phyloP scores from a whole-genome alignment of 2,329 filamentous ascomycete genomes.

The Massarina eburnea region DNA sequence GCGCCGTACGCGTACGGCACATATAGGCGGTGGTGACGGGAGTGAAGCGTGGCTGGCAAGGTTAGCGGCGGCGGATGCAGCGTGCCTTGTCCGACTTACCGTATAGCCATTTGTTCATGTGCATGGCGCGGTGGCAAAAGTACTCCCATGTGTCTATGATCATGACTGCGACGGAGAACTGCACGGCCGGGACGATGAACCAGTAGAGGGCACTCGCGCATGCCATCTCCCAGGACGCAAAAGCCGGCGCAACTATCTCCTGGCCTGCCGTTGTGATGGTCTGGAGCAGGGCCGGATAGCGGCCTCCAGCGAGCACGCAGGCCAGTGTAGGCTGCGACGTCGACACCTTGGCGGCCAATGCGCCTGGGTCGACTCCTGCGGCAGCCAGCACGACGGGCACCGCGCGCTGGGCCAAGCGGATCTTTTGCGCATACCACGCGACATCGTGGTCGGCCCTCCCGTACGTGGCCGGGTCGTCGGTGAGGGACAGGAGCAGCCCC shows the following conservation, averaged over 20 bases:
- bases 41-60: conserved; percentile 76
- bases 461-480: conserved; percentile 71
- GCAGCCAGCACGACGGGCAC: conserved; percentile 71
- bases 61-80: conserved; percentile 9
- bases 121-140: conserved; percentile 94
- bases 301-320: conserved; percentile 74
- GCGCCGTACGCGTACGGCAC: conserved; percentile 97
- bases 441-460: conserved; percentile 86
- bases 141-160: conserved; percentile 98
- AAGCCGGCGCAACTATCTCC: conserved; percentile 62
- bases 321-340: conserved; percentile 72
- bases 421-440: conserved; percentile 82
- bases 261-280: conserved; percentile 57
- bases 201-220: conserved; percentile 80
- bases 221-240: conserved; percentile 79
- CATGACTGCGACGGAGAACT: conserved; percentile 73
- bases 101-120: conserved; percentile 96
- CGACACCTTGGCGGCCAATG: conserved; percentile 74
- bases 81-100: conserved; percentile 59
- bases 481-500: conserved; percentile 66
- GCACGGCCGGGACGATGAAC: conserved; percentile 71
- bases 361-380: conserved; percentile 74
- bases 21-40: conserved; percentile 93
- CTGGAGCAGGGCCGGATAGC: conserved; percentile 72
- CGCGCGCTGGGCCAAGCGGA: conserved; percentile 77